Evolutionary conservation across 2,329 filamentous ascomycete species (phyloP), one percentile per base, ranked within the genome.

Genomic region (Xylaria multiplex): DNA sequence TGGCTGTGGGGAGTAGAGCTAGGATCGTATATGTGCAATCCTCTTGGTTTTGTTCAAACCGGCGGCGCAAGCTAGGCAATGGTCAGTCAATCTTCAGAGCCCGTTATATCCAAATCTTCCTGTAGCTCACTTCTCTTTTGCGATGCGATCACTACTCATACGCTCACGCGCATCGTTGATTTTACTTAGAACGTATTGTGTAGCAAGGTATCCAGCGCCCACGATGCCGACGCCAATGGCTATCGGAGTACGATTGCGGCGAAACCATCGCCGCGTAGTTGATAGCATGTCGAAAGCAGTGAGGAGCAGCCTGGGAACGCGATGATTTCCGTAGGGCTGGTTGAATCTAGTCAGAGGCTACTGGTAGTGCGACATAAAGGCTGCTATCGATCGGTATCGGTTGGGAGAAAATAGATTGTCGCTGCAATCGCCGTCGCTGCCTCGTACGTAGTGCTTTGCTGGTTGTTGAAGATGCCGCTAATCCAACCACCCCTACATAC

Each of bases 11-110:
- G 9, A 99, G 86, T 62, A 99, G 88, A 35, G 95, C 96, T n/a
- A 98, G 89, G 50, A 98, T 93, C 43, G 96, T 99, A 78, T 96
- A 97, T 54, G 95, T 97, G 81, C 96, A 99, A 80, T 99, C 96
- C 78, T 97, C 95, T 78, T 99, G 96, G 79, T 99, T 99, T 81
- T 99, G 96, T 79, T 98, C 93, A 81, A 99, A 99, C 76, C 96
- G 92, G 65, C 96, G 91, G 58, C 94, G 93, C 68, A 99, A 87
- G 80, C 95, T 98, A 74, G 32, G 24, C 40, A 42, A 43, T 42
- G 32, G 53, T 68, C 46, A 65, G 61, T 40, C 11, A 13, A 8
- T 30, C 22, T 37, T 42, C 6, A 6, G 19, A 6, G 22, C 27
- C 40, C 2, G 9, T 8, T 16, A 13, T 57, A 35, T 19, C 32